Conservation (phyloP, 768 basidiomycete species). For the Amanita pseudoporphyria region DNA sequence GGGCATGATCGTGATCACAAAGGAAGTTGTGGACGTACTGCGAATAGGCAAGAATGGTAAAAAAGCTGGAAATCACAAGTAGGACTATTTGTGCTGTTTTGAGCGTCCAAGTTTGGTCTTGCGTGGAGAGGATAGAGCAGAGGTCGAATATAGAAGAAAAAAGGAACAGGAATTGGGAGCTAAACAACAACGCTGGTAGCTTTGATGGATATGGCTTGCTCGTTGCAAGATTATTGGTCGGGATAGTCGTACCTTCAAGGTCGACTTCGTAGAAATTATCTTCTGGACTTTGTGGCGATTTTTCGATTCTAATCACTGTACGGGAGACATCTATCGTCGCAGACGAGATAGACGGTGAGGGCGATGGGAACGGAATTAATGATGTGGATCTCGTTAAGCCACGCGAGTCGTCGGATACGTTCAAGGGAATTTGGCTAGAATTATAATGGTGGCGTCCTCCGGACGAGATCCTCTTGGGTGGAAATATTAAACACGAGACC, state of each 20-base stretch:
- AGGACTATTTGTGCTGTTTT: not conserved
- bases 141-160: not conserved
- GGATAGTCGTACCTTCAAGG: not conserved
- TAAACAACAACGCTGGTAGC: not conserved
- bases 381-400: not conserved
- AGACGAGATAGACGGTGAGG: not conserved
- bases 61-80: slow-evolving; percentile 1
- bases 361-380: not conserved
- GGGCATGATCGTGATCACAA: not conserved
- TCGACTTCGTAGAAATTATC: not conserved
- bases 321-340: not conserved
- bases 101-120: not conserved
- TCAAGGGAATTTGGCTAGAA: not conserved
- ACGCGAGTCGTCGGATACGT: not conserved
- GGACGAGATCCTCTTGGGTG: not conserved
- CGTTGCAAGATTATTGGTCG: not conserved
- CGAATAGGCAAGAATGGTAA: not conserved
- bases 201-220: not conserved
- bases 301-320: not conserved
- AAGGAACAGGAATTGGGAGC: slow-evolving; percentile 3
- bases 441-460: too few relatives aligned
- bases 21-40: not conserved
- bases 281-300: not conserved
- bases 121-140: not conserved
- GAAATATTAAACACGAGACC: slow-evolving; percentile 5